These are phyloP conservation scores for Penicillium crystallinum DNA, from an alignment of 495 filamentous ascomycete species.

Conservation along the genomic window DNA sequence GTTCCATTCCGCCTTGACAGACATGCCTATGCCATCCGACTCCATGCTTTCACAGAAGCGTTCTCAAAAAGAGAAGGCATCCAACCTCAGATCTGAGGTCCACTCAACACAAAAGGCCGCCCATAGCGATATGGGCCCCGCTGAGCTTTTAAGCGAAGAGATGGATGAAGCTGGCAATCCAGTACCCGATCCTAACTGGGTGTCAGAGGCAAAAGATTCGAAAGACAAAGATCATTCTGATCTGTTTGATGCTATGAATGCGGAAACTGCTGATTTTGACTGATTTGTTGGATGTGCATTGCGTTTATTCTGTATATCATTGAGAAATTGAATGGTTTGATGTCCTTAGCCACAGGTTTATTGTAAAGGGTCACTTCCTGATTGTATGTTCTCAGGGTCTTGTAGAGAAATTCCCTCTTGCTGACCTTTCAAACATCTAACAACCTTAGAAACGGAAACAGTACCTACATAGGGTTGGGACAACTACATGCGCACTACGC, in stretches of 20 bases:
- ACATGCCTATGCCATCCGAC: not conserved
- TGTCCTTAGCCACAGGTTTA: too few species aligned
- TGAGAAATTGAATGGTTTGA: not conserved
- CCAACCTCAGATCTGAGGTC: not conserved
- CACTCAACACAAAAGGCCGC: not conserved
- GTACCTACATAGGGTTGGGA: too few species aligned
- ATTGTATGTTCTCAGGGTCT: too few species aligned
- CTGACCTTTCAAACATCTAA: too few species aligned
- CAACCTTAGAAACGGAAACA: too few species aligned
- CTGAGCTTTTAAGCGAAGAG: conserved; percentile 20
- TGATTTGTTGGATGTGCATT: not conserved
- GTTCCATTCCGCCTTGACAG: not conserved
- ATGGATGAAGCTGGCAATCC: conserved; percentile 34
- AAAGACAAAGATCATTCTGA: conserved; percentile 24
- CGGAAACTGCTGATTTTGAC: conserved; percentile 29
- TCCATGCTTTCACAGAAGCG: not conserved
- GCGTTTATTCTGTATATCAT: not conserved
- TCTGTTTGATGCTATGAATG: conserved; percentile 25
- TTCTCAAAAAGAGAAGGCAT: not conserved
- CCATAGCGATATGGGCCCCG: conserved; percentile 19
- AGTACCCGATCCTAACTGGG: conserved; percentile 30
- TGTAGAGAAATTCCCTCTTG: too few species aligned
- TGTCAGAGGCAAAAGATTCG: conserved; percentile 9
- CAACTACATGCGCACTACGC: too few species aligned
- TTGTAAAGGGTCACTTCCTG: too few species aligned